A percentile compares a stretch with the other conserved stretches of the same genome.
phyloP scores from a whole-genome alignment of 2,329 filamentous ascomycete species.

The Neofusicoccum sp. region DNA sequence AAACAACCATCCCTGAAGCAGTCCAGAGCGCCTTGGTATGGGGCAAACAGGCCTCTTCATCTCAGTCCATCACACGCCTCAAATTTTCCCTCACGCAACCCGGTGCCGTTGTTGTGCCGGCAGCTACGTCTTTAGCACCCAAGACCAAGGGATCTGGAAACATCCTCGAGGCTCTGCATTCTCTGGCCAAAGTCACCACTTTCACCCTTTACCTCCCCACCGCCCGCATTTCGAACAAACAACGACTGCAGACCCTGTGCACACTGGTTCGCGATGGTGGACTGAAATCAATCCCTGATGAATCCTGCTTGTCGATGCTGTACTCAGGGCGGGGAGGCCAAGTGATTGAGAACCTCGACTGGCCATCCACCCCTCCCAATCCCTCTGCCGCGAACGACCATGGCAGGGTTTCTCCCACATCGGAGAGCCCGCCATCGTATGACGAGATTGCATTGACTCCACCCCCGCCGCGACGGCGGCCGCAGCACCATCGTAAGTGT shows the following conservation, averaged over 20 bases:
- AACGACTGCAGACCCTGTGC: not conserved
- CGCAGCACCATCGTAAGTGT: too few relatives aligned
- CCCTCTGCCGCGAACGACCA: too few relatives aligned
- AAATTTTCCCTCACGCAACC: constrained; percentile 1
- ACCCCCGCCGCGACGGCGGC: not conserved
- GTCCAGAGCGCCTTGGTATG: not conserved
- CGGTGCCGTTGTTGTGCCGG: not conserved
- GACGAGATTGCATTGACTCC: constrained; percentile 8
- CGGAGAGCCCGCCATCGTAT: constrained; percentile 13
- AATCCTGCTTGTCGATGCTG: not conserved
- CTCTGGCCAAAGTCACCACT: constrained; percentile 23
- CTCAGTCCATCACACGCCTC: not conserved
- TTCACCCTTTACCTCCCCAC: constrained; percentile 2
- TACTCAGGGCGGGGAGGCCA: not conserved
- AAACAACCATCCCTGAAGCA: not conserved
- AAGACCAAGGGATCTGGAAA: constrained; percentile 34
- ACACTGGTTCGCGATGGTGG: not conserved
- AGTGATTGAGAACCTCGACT: not conserved
- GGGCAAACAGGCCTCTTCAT: not conserved
- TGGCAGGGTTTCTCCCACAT: too few relatives aligned
- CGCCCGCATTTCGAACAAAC: not conserved
- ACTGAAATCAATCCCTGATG: not conserved
- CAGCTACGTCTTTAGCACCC: not conserved
- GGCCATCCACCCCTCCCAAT: too few relatives aligned
- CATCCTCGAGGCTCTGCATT: constrained; percentile 29